Evolutionary conservation across 108 stramenopile species (phyloP).

Genomic region (Nannochloropsis salina): DNA sequence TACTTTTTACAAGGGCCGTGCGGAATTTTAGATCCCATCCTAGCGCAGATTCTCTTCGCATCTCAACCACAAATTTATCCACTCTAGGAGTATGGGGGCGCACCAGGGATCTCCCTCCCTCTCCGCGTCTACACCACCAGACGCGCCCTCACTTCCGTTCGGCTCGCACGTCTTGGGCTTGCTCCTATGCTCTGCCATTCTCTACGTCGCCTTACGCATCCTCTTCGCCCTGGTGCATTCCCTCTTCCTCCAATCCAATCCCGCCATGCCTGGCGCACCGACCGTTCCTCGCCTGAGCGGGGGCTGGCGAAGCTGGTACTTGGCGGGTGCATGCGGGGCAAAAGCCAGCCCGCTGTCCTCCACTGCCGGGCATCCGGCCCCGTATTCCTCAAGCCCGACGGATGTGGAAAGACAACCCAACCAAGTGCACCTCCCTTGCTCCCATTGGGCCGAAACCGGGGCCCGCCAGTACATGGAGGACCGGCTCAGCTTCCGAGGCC

Average conservation of each 20-base stretch:
- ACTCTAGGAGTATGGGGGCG: not conserved
- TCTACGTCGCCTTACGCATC: not conserved
- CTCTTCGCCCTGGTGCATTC: not conserved
- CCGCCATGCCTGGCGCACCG: not conserved
- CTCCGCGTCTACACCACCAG: not conserved
- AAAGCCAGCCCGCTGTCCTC: too few species aligned
- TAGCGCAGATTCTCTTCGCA: too few species aligned
- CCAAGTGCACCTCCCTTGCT: not conserved
- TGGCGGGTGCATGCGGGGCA: too few species aligned
- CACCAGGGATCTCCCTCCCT: slow-evolving; percentile 5
- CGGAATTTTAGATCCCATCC: too few species aligned
- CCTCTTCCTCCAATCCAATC: not conserved
- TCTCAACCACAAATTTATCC: too few species aligned
- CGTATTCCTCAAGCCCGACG: too few species aligned
- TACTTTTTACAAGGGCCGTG: too few species aligned
- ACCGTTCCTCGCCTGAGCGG: too few species aligned
- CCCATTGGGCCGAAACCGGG: not conserved
- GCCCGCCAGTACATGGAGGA: slow-evolving; percentile 20
- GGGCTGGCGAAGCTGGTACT: too few species aligned
- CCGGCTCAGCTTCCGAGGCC: not conserved
- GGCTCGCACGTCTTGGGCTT: not conserved
- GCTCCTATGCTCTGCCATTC: not conserved
- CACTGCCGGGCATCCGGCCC: too few species aligned
- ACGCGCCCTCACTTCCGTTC: not conserved
- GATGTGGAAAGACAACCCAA: too few species aligned